Evolutionary conservation across 2,329 filamentous ascomycete genomes (phyloP).

Genomic region (Pseudocercospora pini-densiflorae): DNA sequence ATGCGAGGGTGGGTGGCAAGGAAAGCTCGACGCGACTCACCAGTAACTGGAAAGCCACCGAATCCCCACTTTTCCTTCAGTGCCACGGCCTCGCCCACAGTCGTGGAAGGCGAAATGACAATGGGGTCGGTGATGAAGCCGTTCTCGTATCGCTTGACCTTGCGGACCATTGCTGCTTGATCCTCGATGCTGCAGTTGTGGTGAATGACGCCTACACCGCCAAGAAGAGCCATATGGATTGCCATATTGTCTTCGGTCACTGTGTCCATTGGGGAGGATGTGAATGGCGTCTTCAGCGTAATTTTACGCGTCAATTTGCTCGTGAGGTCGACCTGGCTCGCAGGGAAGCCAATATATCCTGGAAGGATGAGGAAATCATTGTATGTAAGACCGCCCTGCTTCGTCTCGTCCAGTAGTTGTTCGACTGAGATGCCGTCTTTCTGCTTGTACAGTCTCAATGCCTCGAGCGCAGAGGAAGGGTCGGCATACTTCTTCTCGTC

Average conservation of each 20-base stretch:
- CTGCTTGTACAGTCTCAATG: slow-evolving; percentile 75
- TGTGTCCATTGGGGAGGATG: slow-evolving; percentile 99
- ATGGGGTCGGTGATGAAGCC: slow-evolving; percentile 97
- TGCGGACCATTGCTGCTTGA: slow-evolving; percentile 98
- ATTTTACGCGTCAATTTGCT: slow-evolving; percentile 95
- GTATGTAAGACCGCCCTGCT: slow-evolving; percentile 92
- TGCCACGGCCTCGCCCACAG: slow-evolving; percentile 86
- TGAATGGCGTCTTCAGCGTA: slow-evolving; percentile 91
- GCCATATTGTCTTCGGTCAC: slow-evolving; percentile 99
- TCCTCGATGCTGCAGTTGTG: slow-evolving; percentile 99
- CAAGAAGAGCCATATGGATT: slow-evolving; percentile 91
- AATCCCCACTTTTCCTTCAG: slow-evolving; percentile 99
- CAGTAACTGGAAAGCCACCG: slow-evolving; percentile 96
- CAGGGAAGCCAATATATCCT: slow-evolving; percentile 97
- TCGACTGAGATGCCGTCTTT: slow-evolving; percentile 86
- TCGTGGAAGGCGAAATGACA: slow-evolving; percentile 84
- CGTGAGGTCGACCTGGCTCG: slow-evolving; percentile 84
- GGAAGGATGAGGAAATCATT: slow-evolving; percentile 98
- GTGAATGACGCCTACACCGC: slow-evolving; percentile 92
- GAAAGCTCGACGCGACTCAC: slow-evolving; percentile 61
- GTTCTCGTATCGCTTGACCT: slow-evolving; percentile 99
- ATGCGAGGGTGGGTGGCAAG: slow-evolving; percentile 50
- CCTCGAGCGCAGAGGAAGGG: slow-evolving; percentile 65
- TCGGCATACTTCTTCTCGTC: slow-evolving; percentile 29
- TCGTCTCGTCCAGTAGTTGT: slow-evolving; percentile 86